These are phyloP conservation scores for Deinandra increscens DNA, from an alignment of 129 eudicot species.

Conservation along the genomic window DNA sequence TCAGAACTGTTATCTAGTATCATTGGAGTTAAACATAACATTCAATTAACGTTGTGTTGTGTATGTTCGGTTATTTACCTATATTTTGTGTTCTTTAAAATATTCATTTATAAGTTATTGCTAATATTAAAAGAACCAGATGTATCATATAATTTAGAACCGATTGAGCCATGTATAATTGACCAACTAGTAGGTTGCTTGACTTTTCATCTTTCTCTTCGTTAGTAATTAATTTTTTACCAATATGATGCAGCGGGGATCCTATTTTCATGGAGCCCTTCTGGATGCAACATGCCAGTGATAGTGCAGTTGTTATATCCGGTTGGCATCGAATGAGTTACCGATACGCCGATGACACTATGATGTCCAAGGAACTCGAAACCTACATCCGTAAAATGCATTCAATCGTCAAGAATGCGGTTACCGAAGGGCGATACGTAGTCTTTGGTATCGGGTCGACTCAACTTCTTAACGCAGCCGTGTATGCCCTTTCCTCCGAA, in stretches of 20 bases:
- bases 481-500: constrained; percentile 51
- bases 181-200: no score
- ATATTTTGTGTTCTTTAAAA: no score
- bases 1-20: no score
- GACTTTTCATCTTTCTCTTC: no score
- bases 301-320: constrained; percentile 52
- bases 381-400: constrained; percentile 52
- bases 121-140: no score
- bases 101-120: no score
- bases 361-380: constrained; percentile 39
- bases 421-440: constrained; percentile 47
- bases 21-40: no score
- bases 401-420: constrained; percentile 52
- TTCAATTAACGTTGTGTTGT: no score
- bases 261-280: constrained; percentile 72
- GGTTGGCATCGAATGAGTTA: constrained; percentile 95
- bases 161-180: no score
- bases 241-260: constrained; percentile 12
- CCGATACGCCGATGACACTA: constrained; percentile 24
- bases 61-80: no score
- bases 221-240: no score
- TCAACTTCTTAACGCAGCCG: constrained; percentile 67
- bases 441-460: constrained; percentile 61
- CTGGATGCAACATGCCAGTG: constrained; percentile 61
- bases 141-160: no score